These are phyloP conservation scores for Torulaspora franciscae DNA, from an alignment of 805 yeast genomes.

Conservation along the genomic window DNA sequence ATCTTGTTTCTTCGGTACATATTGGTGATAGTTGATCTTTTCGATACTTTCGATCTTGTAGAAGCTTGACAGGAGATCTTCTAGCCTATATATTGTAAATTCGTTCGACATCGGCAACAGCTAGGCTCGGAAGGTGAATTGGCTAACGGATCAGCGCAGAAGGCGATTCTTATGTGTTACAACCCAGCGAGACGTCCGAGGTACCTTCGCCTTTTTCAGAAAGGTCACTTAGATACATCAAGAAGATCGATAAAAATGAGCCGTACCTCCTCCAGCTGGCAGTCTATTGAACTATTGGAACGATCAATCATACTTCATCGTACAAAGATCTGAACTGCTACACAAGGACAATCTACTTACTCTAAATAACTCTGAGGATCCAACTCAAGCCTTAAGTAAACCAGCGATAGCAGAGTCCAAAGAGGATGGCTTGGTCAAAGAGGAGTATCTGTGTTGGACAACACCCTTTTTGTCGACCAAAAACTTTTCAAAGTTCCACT, in stretches of 20 bases:
- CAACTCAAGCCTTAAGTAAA: slow-evolving; percentile 37
- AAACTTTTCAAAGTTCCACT: slow-evolving; percentile 81
- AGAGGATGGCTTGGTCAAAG: slow-evolving; percentile 61
- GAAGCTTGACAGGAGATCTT: slow-evolving; percentile 30
- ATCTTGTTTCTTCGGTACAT: slow-evolving; percentile 33
- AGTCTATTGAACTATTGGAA: too few relatives aligned
- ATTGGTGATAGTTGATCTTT: slow-evolving; percentile 35
- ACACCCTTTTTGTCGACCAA: slow-evolving; percentile 49
- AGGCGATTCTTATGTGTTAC: too few relatives aligned
- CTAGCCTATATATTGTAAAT: slow-evolving; percentile 21
- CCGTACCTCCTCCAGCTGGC: too few relatives aligned
- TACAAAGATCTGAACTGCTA: too few relatives aligned
- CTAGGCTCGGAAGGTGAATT: background rate
- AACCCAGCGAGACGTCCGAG: too few relatives aligned
- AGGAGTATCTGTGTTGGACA: slow-evolving; percentile 58
- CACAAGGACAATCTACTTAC: too few relatives aligned
- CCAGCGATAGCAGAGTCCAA: slow-evolving; percentile 56
- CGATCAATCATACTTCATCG: too few relatives aligned
- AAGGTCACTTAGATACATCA: too few relatives aligned
- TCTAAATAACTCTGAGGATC: too few relatives aligned
- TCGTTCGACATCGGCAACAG: slow-evolving; percentile 7
- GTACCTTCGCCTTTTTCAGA: too few relatives aligned
- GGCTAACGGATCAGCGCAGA: background rate
- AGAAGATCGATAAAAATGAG: too few relatives aligned
- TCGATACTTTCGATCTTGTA: slow-evolving; percentile 29